Evolutionary conservation across 176 grass and related monocot species (phyloP).

Genomic region (Oryza australiensis): DNA sequence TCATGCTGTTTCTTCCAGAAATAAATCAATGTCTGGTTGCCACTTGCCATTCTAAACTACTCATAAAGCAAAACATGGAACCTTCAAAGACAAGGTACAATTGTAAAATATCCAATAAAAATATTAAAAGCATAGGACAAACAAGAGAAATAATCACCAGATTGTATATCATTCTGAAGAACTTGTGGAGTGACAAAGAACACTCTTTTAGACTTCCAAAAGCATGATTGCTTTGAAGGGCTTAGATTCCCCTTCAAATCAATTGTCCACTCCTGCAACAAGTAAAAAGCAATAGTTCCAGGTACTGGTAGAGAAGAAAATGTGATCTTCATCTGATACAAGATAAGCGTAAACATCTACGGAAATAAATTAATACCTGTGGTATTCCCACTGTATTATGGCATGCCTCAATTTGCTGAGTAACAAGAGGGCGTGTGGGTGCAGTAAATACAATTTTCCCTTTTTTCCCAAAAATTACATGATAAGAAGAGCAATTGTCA

Average conservation of each 20-base stretch:
- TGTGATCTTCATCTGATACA: background rate
- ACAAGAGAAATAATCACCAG: conserved; percentile 46
- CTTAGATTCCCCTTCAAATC: conserved; percentile 65
- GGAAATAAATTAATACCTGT: conserved; percentile 58
- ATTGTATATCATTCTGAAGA: conserved; percentile 80
- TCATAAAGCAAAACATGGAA: background rate
- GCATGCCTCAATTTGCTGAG: conserved; percentile 89
- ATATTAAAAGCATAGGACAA: conserved; percentile 27
- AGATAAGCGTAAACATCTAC: conserved; percentile 9
- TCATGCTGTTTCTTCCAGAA: background rate
- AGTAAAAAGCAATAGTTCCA: conserved; percentile 33
- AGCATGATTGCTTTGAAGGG: conserved; percentile 49
- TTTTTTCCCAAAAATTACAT: conserved; percentile 38
- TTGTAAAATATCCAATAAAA: background rate
- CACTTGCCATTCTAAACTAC: background rate
- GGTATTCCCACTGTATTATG: conserved; percentile 91
- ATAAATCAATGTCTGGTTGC: background rate
- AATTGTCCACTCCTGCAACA: conserved; percentile 82
- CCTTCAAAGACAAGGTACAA: background rate
- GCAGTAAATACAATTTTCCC: conserved; percentile 93
- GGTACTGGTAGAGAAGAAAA: conserved; percentile 28
- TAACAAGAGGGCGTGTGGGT: conserved; percentile 85
- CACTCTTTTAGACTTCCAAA: conserved; percentile 84
- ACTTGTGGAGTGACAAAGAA: conserved; percentile 98
- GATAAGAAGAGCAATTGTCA: conserved; percentile 18